A percentile compares a stretch with the other conserved stretches of the same genome.
Conservation (phyloP, 208 protist genomes). For the Balamuthia mandrillaris region DNA sequence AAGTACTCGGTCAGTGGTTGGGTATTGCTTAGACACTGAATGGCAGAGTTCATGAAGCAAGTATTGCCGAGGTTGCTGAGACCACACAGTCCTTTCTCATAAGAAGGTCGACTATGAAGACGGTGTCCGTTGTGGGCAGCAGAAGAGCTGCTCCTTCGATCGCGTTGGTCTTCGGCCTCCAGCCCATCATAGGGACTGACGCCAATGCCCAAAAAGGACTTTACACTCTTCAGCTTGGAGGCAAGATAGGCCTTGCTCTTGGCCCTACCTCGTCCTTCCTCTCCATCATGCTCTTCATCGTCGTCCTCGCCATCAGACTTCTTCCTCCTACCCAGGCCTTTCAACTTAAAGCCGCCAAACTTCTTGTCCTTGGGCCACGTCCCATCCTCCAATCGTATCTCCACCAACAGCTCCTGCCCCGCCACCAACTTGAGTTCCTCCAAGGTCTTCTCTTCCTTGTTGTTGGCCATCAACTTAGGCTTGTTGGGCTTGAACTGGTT, state of each 20-base stretch:
- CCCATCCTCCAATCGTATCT: conserved; percentile 17
- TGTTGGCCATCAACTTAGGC: conserved; percentile 6
- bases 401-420: conserved; percentile 22
- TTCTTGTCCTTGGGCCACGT: conserved; percentile 13
- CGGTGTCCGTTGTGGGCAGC: background rate
- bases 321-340: background rate
- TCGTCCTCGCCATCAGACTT: background rate
- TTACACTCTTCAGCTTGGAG: background rate
- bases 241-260: background rate
- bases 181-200: background rate
- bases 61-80: conserved; percentile 94
- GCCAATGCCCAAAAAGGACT: background rate
- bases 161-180: background rate
- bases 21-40: conserved; percentile 90
- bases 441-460: background rate
- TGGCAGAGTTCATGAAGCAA: conserved; percentile 93
- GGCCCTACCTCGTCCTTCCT: background rate
- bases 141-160: background rate
- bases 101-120: background rate
- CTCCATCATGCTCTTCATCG: background rate
- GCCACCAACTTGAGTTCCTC: conserved; percentile 22
- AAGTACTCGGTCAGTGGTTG: conserved; percentile 72
- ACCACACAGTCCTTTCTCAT: conserved; percentile 44
- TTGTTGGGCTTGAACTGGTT: background rate
- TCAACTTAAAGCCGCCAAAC: background rate